Base-by-base conservation (phyloP, 169 alveolate species). In the Babesia ovata region DNA sequence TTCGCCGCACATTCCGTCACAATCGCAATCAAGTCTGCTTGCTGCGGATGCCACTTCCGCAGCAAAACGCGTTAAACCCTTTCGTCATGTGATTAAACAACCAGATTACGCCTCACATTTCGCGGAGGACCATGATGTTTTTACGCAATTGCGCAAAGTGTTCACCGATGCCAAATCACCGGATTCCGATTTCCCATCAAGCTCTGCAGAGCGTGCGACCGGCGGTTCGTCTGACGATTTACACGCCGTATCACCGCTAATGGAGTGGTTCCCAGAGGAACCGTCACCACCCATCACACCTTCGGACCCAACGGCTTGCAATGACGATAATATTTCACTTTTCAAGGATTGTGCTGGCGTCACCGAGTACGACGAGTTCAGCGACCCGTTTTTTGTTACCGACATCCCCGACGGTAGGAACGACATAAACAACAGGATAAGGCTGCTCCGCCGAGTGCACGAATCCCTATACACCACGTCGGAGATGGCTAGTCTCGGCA, bases 391-490 rank as follows among this genome's bases (percentile, higher is more conserved):
- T 49, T 16, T 63, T 17, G 70, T 16, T 1, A 3, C 56, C n/a
- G 56, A 75, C 0, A 22, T 21, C 48, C 61, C 46, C n/a, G 87
- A 79, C 29, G 45, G 53, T 8, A 17, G 4, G 8, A 65, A 28
- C 53, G 69, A 42, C 17, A 74, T 46, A n/a, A 63, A 71, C 54
- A 22, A 67, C 17, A 57, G 63, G 65, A 53, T 79, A 14, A 50
- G 69, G 29, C 21, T 54, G 22, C 60, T 79, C 29, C 62, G 81
- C 9, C 48, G 22, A 19, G 61, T 79, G 19, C 87, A 79, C 49
- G 87, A 79, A 42, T 63, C 81, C 17, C 76, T 79, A 7, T 72
- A 79, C 61, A 66, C 87, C 24, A 56, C 72, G 0, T 79, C 87
- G 24, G 87, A 79, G 10, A 44, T 67, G 46, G 52, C 87, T 19